Conservation (phyloP, 1,284 basidiomycete genomes). For the Sanghuangporus weigelae region DNA sequence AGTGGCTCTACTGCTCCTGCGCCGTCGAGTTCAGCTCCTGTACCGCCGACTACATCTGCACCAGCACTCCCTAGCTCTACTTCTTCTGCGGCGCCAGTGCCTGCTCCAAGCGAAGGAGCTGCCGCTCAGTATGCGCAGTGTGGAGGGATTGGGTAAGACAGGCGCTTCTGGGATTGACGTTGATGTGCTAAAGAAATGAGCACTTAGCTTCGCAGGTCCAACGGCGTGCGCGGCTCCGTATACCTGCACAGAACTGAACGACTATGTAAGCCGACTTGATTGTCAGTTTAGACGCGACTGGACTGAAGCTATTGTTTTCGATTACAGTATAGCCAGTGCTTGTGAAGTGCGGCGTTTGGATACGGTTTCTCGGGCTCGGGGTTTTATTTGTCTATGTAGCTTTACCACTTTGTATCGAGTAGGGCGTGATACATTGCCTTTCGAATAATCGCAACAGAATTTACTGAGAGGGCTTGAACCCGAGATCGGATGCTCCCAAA, state of each 20-base stretch:
- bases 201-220: constrained; percentile 14
- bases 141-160: constrained; percentile 12
- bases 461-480: no score
- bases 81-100: background rate
- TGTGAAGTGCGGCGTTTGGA: background rate
- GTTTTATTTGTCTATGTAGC: no score
- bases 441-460: no score
- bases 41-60: background rate
- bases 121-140: constrained; percentile 18
- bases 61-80: background rate
- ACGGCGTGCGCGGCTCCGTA: constrained; percentile 13
- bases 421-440: no score
- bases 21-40: background rate
- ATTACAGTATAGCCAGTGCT: constrained; percentile 15
- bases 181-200: background rate
- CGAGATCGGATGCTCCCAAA: no score
- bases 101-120: background rate
- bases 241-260: constrained; percentile 12
- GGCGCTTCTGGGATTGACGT: background rate
- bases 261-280: constrained; percentile 10
- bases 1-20: constrained; percentile 1
- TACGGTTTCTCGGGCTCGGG: no score
- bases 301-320: background rate
- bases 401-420: no score
- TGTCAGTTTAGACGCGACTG: background rate